These are phyloP conservation scores for Cyclanthera cordifolia DNA, from an alignment of 306 rosid genomes.

Conservation along the genomic window DNA sequence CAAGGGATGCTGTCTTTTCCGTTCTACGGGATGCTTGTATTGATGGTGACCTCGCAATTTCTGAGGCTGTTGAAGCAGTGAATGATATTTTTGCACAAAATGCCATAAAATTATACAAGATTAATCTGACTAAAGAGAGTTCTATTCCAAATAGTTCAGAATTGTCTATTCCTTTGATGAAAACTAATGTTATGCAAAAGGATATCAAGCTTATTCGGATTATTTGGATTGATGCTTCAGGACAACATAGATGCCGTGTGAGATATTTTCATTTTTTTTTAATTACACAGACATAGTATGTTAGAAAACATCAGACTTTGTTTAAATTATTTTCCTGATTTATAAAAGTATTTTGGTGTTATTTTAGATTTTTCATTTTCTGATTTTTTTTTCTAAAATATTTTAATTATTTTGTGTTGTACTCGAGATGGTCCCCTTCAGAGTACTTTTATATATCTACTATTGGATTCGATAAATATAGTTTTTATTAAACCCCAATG, in stretches of 20 bases:
- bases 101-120: slow-evolving; percentile 59
- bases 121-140: slow-evolving; percentile 17
- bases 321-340: not conserved
- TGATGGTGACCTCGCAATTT: slow-evolving; percentile 67
- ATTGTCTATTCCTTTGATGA: slow-evolving; percentile 18
- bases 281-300: not conserved
- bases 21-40: slow-evolving; percentile 61
- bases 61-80: slow-evolving; percentile 67
- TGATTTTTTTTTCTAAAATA: not conserved
- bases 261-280: slow-evolving; percentile 16
- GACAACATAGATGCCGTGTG: slow-evolving; percentile 91
- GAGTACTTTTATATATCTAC: not conserved
- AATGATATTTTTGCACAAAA: slow-evolving; percentile 61
- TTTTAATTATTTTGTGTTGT: not conserved
- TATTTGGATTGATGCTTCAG: slow-evolving; percentile 74
- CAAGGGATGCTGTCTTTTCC: slow-evolving; percentile 64
- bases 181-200: slow-evolving; percentile 19
- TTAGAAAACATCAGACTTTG: not conserved
- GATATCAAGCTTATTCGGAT: slow-evolving; percentile 58
- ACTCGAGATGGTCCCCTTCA: not conserved
- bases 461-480: not conserved
- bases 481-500: not conserved
- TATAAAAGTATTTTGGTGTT: not conserved
- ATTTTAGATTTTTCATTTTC: not conserved
- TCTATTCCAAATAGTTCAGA: slow-evolving; percentile 19